phyloP scores from a whole-genome alignment of 2,329 filamentous ascomycete species.

The Tetracladium maxilliforme region DNA sequence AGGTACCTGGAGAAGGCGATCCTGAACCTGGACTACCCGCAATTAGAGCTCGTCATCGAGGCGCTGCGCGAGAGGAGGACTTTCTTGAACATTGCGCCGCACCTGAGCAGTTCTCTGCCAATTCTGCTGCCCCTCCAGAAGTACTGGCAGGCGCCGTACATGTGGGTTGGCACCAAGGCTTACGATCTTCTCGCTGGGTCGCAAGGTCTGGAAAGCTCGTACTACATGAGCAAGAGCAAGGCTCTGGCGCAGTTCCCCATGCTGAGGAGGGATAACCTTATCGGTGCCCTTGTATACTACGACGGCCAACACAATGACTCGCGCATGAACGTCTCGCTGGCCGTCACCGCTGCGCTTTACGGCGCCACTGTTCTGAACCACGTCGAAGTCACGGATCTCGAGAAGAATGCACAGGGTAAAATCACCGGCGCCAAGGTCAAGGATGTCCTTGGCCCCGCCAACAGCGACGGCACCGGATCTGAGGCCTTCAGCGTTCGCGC shows the following conservation, averaged over 20 bases:
- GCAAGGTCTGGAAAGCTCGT: constrained; percentile 72
- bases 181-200: constrained; percentile 73
- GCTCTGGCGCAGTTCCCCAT: constrained; percentile 67
- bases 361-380: constrained; percentile 72
- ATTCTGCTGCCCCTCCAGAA: constrained; percentile 73
- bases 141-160: constrained; percentile 72
- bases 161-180: constrained; percentile 57
- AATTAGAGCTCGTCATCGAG: constrained; percentile 70
- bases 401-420: constrained; percentile 55
- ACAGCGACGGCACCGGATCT: constrained; percentile 35
- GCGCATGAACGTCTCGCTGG: constrained; percentile 74
- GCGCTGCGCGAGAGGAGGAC: constrained; percentile 71
- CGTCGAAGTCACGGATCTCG: constrained; percentile 59
- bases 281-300: constrained; percentile 74
- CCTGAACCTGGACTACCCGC: constrained; percentile 72
- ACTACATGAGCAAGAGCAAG: constrained; percentile 65
- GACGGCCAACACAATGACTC: constrained; percentile 81
- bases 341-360: constrained; percentile 67
- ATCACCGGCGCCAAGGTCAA: constrained; percentile 54
- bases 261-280: constrained; percentile 56
- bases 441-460: constrained; percentile 43
- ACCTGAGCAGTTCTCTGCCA: constrained; percentile 67
- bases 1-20: constrained; percentile 78
- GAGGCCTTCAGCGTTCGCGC: constrained; percentile 57
- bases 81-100: constrained; percentile 70